Evolutionary conservation across 2,329 filamentous ascomycete genomes (phyloP).

Genomic region (Pseudogymnoascus sp.): DNA sequence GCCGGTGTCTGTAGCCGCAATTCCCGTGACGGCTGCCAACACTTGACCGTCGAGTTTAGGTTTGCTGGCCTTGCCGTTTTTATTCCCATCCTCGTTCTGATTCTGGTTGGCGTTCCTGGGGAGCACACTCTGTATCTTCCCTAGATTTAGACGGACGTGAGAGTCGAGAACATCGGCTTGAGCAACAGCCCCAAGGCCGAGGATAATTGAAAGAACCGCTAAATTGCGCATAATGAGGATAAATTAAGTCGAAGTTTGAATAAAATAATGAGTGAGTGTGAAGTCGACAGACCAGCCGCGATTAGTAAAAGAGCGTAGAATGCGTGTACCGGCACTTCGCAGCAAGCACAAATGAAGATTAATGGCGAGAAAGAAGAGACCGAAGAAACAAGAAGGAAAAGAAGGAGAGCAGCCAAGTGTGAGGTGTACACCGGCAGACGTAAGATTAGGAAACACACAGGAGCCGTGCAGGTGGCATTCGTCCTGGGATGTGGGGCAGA

Average conservation of each 20-base stretch:
- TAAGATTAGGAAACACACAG: slow-evolving; percentile 5
- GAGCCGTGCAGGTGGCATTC: neutral
- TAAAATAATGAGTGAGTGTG: neutral
- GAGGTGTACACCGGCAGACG: neutral
- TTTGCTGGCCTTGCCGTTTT: neutral
- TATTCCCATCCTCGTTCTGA: neutral
- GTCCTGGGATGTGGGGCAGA: neutral
- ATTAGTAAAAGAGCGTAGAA: slow-evolving; percentile 3
- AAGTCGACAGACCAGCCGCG: slow-evolving; percentile 6
- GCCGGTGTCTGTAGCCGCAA: neutral
- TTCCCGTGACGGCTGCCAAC: neutral
- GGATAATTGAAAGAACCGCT: neutral
- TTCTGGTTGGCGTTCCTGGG: neutral
- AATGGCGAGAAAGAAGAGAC: neutral
- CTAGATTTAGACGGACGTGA: neutral
- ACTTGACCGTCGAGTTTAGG: neutral
- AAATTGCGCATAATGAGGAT: neutral
- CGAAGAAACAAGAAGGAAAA: slow-evolving; percentile 1
- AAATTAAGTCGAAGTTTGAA: neutral
- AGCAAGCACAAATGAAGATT: neutral
- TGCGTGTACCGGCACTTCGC: neutral
- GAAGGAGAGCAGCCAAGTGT: neutral
- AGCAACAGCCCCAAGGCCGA: neutral
- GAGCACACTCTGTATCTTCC: neutral
- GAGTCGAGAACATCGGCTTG: neutral